A percentile compares a stretch with the other conserved stretches of the same genome.
Evolutionary conservation across 805 yeast genomes (phyloP).

Genomic region (Saccharomycopsis guyanensis): DNA sequence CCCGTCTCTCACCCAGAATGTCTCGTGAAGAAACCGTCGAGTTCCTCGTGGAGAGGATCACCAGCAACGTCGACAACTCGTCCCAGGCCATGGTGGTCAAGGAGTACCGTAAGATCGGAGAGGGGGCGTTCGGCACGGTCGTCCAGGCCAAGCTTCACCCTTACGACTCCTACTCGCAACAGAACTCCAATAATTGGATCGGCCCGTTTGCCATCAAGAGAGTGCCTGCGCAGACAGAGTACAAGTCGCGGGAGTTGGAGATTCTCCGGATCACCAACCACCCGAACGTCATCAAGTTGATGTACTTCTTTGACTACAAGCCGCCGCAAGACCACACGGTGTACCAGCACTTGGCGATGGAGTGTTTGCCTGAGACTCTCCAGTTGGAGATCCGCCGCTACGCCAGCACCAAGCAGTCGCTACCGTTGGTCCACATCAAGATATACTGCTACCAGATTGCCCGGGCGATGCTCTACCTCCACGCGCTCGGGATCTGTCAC

Average conservation of each 20-base stretch:
- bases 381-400: slow-evolving; percentile 70
- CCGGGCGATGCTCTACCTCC: slow-evolving; percentile 75
- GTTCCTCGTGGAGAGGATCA: slow-evolving; percentile 52
- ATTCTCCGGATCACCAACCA: slow-evolving; percentile 67
- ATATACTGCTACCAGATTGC: slow-evolving; percentile 74
- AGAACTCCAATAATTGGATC: slow-evolving; percentile 35
- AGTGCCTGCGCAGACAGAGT: slow-evolving; percentile 83
- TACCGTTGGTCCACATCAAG: slow-evolving; percentile 69
- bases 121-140: slow-evolving; percentile 84
- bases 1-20: no score
- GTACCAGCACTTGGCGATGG: slow-evolving; percentile 81
- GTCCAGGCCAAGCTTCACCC: slow-evolving; percentile 56
- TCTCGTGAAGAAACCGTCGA: slow-evolving; percentile 28
- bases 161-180: slow-evolving; percentile 26
- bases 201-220: slow-evolving; percentile 83
- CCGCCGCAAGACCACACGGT: slow-evolving; percentile 55
- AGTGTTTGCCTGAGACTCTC: slow-evolving; percentile 73
- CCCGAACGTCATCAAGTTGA: slow-evolving; percentile 68
- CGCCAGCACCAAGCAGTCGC: slow-evolving; percentile 45
- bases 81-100: slow-evolving; percentile 57
- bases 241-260: slow-evolving; percentile 74
- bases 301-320: slow-evolving; percentile 63
- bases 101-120: slow-evolving; percentile 71
- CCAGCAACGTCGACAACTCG: slow-evolving; percentile 47
- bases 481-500: slow-evolving; percentile 73